phyloP scores from a whole-genome alignment of 495 filamentous ascomycete genomes.

The Peziza echinospora region DNA sequence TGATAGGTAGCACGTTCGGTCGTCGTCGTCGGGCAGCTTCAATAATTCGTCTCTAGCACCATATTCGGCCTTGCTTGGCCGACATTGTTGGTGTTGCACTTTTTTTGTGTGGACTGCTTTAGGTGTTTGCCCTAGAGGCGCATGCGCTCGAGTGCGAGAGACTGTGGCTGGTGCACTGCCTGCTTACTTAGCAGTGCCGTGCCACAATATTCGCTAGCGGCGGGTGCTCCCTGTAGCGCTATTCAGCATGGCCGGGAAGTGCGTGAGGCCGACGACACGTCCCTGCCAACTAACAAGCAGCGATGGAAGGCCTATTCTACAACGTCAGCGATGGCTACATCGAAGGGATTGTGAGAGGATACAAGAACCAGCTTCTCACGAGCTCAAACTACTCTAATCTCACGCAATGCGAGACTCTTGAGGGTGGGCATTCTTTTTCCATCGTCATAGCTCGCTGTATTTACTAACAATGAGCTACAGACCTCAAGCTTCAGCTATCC shows the following conservation, averaged over 20 bases:
- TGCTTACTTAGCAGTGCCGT: too few species aligned
- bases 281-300: too few species aligned
- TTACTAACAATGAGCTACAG: constrained; percentile 25
- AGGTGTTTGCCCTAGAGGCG: background rate
- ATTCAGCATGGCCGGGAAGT: too few species aligned
- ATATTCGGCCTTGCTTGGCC: too few species aligned
- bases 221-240: too few species aligned
- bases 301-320: constrained; percentile 89
- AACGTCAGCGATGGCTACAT: constrained; percentile 95
- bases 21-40: background rate
- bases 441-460: background rate
- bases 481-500: constrained; percentile 90
- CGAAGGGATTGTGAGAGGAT: constrained; percentile 90
- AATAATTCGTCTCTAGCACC: too few species aligned
- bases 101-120: background rate
- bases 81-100: background rate
- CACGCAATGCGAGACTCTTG: constrained; percentile 94
- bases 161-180: background rate
- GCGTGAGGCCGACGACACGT: too few species aligned
- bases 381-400: constrained; percentile 84
- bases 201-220: too few species aligned
- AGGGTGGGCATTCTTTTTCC: constrained; percentile 38
- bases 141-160: background rate
- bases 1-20: background rate
- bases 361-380: constrained; percentile 82